Base-by-base conservation (phyloP, 352 stramenopile species). In the Phytophthora vignae region DNA sequence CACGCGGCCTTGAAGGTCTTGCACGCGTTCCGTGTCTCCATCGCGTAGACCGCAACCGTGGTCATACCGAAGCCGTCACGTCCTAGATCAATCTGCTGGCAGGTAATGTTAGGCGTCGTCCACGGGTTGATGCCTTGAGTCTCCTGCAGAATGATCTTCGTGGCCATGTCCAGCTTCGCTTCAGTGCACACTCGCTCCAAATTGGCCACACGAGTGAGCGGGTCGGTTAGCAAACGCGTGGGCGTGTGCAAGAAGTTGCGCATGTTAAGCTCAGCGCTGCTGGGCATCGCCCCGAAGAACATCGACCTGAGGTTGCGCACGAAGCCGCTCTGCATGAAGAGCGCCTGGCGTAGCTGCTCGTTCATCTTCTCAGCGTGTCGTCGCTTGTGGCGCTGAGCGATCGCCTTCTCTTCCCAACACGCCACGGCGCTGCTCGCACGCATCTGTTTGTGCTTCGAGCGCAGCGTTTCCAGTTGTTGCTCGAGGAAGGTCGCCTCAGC, bases 391-490 rank as follows among this genome's bases (percentile, higher is more conserved):
- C 78, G 67, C 55, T 88, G 76, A 1, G 69, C 67, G 54, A 85
- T 85, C 9, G 78, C 81, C 5, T 57, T 69, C 40, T 85, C 81
- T 60, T 85, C 78, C 78, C 73, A 88, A 38, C 72, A 75, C 10
- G 77, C 75, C 1, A 78, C 68, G 0, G 67, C 66, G 15, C 61
- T 55, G 53, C 74, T 61, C 3, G 62, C 61, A 8, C 67, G 75
- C 55, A 55, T 63, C n/a, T 79, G 67, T 25, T 84, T 83, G 70
- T 87, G 80, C 25, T 72, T 76, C 14, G 46, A 73, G 0, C 79
- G 72, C 36, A 87, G 52, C 4, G 63, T 60, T 54, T 81, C 76
- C 22, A 85, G 64, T 49, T 88, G 77, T 17, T 60, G 55, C 42
- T 80, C 81, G n/a, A 91, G 76, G 4, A 81, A 56, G 7, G 52